Evolutionary conservation across 2,329 filamentous ascomycete genomes (phyloP).

Genomic region (Coniochaeta sp.): DNA sequence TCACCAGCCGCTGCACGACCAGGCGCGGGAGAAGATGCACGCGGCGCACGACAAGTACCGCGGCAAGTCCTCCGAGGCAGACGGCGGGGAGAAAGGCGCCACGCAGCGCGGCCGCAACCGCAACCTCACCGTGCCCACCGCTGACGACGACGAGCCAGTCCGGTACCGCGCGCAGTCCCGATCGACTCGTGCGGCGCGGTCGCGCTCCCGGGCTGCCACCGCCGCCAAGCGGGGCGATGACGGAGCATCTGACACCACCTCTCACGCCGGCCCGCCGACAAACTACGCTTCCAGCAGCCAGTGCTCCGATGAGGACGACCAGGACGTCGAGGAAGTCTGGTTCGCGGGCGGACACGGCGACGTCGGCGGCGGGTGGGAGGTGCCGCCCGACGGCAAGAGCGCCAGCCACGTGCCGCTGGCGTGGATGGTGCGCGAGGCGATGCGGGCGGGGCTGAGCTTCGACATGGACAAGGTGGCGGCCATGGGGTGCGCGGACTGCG

Average conservation of each 20-base stretch:
- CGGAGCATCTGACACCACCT: neutral
- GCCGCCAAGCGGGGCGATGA: neutral
- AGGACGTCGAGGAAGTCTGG: slow-evolving; percentile 76
- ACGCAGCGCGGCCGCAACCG: neutral
- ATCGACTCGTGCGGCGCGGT: slow-evolving; percentile 23
- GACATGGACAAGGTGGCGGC: slow-evolving; percentile 60
- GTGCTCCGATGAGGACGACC: slow-evolving; percentile 41
- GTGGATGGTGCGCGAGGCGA: slow-evolving; percentile 57
- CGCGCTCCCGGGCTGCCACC: slow-evolving; percentile 14
- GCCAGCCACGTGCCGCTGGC: slow-evolving; percentile 58
- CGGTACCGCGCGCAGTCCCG: slow-evolving; percentile 29
- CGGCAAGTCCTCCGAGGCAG: slow-evolving; percentile 4
- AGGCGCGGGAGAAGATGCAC: slow-evolving; percentile 14
- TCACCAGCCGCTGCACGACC: slow-evolving; percentile 8
- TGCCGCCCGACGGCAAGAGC: slow-evolving; percentile 47
- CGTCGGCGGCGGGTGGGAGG: slow-evolving; percentile 69
- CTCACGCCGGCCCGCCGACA: neutral
- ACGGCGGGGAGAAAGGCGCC: neutral
- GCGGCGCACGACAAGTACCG: slow-evolving; percentile 29
- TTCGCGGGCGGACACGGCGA: slow-evolving; percentile 76
- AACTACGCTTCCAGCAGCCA: slow-evolving; percentile 18
- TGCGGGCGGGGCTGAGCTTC: slow-evolving; percentile 60
- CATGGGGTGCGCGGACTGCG: slow-evolving; percentile 50
- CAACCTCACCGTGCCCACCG: neutral
- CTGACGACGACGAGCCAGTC: slow-evolving; percentile 23